Percentiles rank a stretch among this genome's conserved stretches.
phyloP scores from a whole-genome alignment of 805 yeast species.

The Metschnikowia baotianmanensis region DNA sequence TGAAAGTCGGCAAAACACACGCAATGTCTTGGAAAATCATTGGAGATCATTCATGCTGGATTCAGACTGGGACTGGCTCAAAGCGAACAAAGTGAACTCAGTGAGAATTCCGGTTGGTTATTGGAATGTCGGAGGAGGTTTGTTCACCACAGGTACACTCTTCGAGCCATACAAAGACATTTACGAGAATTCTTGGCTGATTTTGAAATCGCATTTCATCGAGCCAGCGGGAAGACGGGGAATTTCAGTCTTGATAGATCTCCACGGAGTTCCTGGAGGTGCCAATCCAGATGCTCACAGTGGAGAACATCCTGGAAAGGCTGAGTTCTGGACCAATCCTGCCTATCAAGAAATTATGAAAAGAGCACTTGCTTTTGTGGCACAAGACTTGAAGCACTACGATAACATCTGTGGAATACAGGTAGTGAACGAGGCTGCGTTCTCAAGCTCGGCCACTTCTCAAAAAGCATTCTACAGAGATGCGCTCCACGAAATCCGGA shows the following conservation, averaged over 20 bases:
- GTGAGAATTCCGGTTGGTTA: conserved; percentile 88
- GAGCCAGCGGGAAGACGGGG: conserved; percentile 55
- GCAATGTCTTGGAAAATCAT: conserved; percentile 53
- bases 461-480: conserved; percentile 62
- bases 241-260: conserved; percentile 77
- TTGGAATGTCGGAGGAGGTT: conserved; percentile 74
- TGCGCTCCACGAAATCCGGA: conserved; percentile 61
- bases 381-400: conserved; percentile 49
- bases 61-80: conserved; percentile 78
- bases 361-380: conserved; percentile 57
- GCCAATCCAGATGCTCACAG: conserved; percentile 85
- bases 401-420: conserved; percentile 82
- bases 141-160: conserved; percentile 55
- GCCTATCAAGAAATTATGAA: conserved; percentile 45
- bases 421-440: conserved; percentile 80
- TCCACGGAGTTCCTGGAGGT: conserved; percentile 91
- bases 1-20: conserved; percentile 50
- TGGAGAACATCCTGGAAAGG: conserved; percentile 57
- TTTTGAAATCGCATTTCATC: conserved; percentile 51
- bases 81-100: conserved; percentile 65
- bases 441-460: conserved; percentile 48
- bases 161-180: conserved; percentile 55
- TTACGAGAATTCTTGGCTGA: conserved; percentile 70
- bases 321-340: conserved; percentile 61
- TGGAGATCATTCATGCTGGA: conserved; percentile 62